Evolutionary conservation across 768 basidiomycete species (phyloP).

Genomic region (Nidularia sp.): DNA sequence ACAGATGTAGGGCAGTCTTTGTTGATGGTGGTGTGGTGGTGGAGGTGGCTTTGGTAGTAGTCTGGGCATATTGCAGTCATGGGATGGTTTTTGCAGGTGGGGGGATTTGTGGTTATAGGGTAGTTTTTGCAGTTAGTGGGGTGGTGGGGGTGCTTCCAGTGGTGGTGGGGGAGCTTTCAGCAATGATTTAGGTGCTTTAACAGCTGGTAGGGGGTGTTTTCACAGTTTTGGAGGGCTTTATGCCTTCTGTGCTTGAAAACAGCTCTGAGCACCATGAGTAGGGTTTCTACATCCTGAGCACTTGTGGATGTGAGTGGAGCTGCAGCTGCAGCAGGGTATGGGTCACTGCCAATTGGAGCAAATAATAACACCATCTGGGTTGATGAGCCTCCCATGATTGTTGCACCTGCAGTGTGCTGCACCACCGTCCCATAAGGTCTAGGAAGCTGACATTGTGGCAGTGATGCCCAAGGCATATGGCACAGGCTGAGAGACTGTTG

Average conservation of each 20-base stretch:
- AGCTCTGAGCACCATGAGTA: constrained; percentile 33
- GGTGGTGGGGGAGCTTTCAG: no score
- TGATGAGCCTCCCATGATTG: constrained; percentile 2
- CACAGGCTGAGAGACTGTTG: constrained; percentile 12
- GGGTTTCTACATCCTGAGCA: constrained; percentile 13
- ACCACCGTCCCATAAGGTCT: constrained; percentile 15
- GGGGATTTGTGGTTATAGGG: no score
- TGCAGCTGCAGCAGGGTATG: constrained; percentile 31
- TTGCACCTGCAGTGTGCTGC: constrained; percentile 10
- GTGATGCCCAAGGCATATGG: constrained; percentile 19
- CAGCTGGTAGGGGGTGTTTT: no score
- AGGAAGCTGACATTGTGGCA: constrained; percentile 11
- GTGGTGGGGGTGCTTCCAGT: no score
- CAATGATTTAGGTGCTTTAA: no score
- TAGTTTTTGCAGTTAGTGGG: no score
- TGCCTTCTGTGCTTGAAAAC: background rate
- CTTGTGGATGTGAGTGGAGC: no score
- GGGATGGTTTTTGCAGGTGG: no score
- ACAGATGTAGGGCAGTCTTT: no score
- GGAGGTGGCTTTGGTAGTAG: no score
- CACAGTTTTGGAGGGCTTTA: constrained; percentile 12
- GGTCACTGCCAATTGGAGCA: constrained; percentile 30
- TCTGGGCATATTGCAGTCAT: no score
- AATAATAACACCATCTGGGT: constrained; percentile 10
- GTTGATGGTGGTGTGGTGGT: no score